These are phyloP conservation scores for Vairimorpha necatrix DNA, from an alignment of 371 early-diverging fungal species.

Conservation along the genomic window DNA sequence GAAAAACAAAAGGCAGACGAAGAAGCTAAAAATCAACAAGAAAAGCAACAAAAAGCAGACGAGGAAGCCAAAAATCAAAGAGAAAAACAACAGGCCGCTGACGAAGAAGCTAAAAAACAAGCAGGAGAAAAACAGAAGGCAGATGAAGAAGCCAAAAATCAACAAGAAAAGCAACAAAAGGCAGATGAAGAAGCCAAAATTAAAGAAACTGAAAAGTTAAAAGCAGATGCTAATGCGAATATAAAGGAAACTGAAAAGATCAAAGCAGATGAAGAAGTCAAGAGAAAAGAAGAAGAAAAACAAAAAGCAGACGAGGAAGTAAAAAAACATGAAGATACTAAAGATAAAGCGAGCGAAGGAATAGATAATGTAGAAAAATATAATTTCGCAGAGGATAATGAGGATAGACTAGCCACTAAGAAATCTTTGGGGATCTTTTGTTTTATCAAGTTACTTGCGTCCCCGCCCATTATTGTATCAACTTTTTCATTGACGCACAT, in stretches of 20 bases:
- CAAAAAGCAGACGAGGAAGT: not conserved
- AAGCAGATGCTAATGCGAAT: not conserved
- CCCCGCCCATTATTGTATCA: slow-evolving; percentile 9
- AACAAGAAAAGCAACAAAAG: not conserved
- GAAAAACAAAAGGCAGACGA: not conserved
- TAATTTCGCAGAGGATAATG: too few relatives aligned
- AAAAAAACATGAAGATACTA: too few relatives aligned
- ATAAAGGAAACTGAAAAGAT: not conserved
- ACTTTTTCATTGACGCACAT: slow-evolving; percentile 2
- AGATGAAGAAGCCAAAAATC: not conserved
- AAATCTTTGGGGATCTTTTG: not conserved
- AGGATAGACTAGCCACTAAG: too few relatives aligned
- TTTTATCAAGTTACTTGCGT: not conserved
- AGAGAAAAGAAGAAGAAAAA: not conserved
- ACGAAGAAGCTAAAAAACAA: not conserved
- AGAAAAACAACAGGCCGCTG: too few relatives aligned
- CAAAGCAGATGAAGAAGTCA: not conserved
- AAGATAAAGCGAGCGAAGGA: not conserved
- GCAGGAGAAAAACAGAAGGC: not conserved
- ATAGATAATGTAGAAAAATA: not conserved
- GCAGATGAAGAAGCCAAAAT: not conserved
- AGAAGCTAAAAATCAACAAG: not conserved
- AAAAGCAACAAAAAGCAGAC: not conserved
- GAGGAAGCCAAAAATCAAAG: not conserved
- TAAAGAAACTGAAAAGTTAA: not conserved